These are phyloP conservation scores for Penicillium desertorum DNA, from an alignment of 495 filamentous ascomycete species.

Conservation along the genomic window DNA sequence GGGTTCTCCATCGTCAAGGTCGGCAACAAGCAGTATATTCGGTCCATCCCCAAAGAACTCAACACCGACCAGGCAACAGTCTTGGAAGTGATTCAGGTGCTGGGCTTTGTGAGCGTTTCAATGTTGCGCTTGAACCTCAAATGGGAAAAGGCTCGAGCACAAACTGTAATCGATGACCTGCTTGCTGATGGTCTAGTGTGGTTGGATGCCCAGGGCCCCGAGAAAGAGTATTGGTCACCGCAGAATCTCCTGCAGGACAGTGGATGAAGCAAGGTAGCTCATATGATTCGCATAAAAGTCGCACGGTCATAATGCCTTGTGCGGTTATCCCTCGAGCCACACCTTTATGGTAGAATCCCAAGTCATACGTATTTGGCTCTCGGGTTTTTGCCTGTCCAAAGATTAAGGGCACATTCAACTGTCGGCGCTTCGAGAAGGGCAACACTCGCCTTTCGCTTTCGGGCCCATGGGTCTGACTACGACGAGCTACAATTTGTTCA, in stretches of 20 bases:
- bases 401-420: not conserved
- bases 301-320: not conserved
- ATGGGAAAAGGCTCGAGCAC: constrained; percentile 81
- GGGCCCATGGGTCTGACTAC: not conserved
- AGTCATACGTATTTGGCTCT: not conserved
- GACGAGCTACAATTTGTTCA: not conserved
- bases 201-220: constrained; percentile 82
- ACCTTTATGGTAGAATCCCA: not conserved
- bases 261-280: constrained; percentile 25
- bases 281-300: not conserved
- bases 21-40: constrained; percentile 81
- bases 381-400: not conserved
- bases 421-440: not conserved
- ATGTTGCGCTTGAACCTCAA: constrained; percentile 89
- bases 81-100: constrained; percentile 78
- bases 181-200: constrained; percentile 90
- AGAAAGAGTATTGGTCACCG: constrained; percentile 97
- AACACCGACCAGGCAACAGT: constrained; percentile 93
- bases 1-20: constrained; percentile 81
- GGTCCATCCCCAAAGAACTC: constrained; percentile 92
- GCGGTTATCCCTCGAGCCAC: not conserved
- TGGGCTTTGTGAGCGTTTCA: constrained; percentile 85
- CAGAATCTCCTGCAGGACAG: constrained; percentile 46
- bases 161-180: constrained; percentile 87
- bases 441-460: not conserved